Conservation (phyloP, 345 rosid species). For the Limnanthes douglasii region DNA sequence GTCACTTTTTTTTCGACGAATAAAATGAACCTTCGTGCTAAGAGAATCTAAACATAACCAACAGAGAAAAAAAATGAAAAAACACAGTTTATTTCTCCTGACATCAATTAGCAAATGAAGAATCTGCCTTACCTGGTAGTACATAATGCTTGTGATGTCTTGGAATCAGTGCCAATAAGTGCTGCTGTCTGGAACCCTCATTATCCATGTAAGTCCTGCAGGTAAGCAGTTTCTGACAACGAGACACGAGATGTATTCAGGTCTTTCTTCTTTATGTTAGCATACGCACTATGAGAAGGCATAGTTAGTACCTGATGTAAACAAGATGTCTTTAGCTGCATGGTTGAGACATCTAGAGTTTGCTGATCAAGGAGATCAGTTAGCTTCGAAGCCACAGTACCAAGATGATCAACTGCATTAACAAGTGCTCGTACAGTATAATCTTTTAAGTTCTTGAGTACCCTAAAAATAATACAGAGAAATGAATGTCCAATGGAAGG, state of each 20-base stretch:
- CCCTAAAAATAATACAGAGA: too few relatives aligned
- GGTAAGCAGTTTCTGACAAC: slow-evolving; percentile 57
- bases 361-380: slow-evolving; percentile 87
- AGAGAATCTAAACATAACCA: slow-evolving; percentile 46
- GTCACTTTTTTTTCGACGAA: slow-evolving; percentile 56
- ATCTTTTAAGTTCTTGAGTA: slow-evolving; percentile 82
- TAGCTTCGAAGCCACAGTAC: slow-evolving; percentile 95
- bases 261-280: neutral
- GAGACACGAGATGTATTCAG: slow-evolving; percentile 8
- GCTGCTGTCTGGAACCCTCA: slow-evolving; percentile 88
- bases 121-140: slow-evolving; percentile 58
- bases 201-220: slow-evolving; percentile 59
- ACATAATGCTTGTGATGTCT: slow-evolving; percentile 87
- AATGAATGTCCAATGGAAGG: too few relatives aligned
- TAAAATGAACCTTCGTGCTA: slow-evolving; percentile 80
- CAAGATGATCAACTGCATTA: slow-evolving; percentile 97
- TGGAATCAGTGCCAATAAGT: slow-evolving; percentile 71
- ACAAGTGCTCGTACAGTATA: slow-evolving; percentile 86
- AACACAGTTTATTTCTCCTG: neutral
- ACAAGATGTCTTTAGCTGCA: slow-evolving; percentile 59
- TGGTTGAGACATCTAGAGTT: slow-evolving; percentile 47
- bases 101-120: neutral
- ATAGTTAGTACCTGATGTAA: slow-evolving; percentile 48
- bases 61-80: neutral
- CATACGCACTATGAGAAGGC: neutral